A percentile compares a stretch with the other conserved stretches of the same genome.
Evolutionary conservation across 2,329 filamentous ascomycete genomes (phyloP).

Genomic region (Pseudogymnoascus sp.): DNA sequence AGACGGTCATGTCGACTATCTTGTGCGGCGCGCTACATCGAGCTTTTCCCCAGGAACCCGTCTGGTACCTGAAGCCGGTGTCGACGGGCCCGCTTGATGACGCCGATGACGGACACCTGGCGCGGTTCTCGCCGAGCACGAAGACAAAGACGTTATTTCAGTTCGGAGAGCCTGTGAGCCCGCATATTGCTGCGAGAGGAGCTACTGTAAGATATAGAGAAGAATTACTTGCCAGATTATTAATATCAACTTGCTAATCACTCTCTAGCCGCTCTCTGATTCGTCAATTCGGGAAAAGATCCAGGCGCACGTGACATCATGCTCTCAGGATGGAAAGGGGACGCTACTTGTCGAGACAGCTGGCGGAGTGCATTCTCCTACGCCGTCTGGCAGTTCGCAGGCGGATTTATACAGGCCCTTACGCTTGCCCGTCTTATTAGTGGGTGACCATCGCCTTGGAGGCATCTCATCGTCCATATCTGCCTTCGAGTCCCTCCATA

Average conservation of each 20-base stretch:
- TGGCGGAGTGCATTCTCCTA: conserved; percentile 72
- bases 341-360: conserved; percentile 72
- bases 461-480: conserved; percentile 76
- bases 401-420: conserved; percentile 70
- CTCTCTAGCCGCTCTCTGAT: conserved; percentile 40
- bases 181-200: conserved; percentile 58
- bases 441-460: conserved; percentile 67
- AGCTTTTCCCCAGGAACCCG: conserved; percentile 37
- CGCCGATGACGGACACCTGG: conserved; percentile 58
- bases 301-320: conserved; percentile 36
- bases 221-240: conserved; percentile 23
- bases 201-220: conserved; percentile 11
- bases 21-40: conserved; percentile 54
- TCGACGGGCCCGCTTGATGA: conserved; percentile 65
- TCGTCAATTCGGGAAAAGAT: conserved; percentile 42
- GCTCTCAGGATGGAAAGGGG: conserved; percentile 36
- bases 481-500: conserved; percentile 66
- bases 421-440: conserved; percentile 62
- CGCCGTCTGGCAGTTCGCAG: conserved; percentile 66
- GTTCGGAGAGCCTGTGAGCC: conserved; percentile 66
- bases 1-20: conserved; percentile 70
- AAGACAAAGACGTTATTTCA: conserved; percentile 58
- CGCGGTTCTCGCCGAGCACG: conserved; percentile 44
- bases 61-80: conserved; percentile 70
- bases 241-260: conserved; percentile 30